Evolutionary conservation across 345 rosid genomes (phyloP).

Genomic region (Eucalyptus erythrocorys): DNA sequence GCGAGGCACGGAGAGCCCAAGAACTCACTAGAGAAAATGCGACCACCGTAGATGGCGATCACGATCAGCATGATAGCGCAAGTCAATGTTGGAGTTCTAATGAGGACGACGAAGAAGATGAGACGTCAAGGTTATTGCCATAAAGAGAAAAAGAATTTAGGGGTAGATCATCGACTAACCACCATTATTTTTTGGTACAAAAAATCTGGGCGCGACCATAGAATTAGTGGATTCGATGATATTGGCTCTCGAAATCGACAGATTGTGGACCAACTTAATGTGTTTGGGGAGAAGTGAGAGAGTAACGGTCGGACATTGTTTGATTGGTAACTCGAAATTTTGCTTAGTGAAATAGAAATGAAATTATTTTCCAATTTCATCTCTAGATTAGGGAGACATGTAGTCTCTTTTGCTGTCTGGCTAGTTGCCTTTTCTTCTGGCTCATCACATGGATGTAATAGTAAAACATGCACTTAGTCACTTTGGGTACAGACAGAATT

Average conservation of each 20-base stretch:
- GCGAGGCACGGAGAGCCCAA: conserved; percentile 44
- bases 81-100: not conserved
- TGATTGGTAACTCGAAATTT: not conserved
- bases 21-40: conserved; percentile 8
- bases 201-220: not conserved
- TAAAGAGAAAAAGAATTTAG: not conserved
- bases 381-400: not conserved
- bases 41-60: not conserved
- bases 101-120: not conserved
- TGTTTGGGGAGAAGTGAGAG: not conserved
- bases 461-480: not conserved
- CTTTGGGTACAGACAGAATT: not conserved
- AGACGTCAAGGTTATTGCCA: not conserved
- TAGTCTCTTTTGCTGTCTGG: not conserved
- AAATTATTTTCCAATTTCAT: not conserved
- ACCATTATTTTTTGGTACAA: not conserved
- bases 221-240: not conserved
- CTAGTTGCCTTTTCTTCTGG: not conserved
- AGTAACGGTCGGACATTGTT: not conserved
- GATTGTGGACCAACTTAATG: not conserved
- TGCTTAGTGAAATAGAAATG: not conserved
- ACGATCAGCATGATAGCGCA: not conserved
- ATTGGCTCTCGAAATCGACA: not conserved
- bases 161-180: not conserved
- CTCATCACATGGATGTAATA: not conserved